Conservation (phyloP, 2,329 filamentous ascomycete species). For the Aspergillus uvarum region DNA sequence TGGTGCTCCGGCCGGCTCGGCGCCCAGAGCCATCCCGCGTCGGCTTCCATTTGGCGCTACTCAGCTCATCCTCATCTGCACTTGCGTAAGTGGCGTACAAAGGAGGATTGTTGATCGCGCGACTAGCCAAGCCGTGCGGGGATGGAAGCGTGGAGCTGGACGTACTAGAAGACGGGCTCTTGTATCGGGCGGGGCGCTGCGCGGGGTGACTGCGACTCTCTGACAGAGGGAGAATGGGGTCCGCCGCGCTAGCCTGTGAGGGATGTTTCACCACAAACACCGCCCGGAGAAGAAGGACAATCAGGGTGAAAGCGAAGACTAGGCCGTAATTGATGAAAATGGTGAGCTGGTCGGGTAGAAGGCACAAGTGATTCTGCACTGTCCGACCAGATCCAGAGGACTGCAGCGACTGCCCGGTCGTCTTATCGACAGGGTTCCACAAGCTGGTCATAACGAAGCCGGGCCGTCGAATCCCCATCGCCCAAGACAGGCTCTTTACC, state of each 20-base stretch:
- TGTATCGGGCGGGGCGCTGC: constrained; percentile 22
- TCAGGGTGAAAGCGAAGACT: constrained; percentile 57
- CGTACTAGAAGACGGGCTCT: constrained; percentile 31
- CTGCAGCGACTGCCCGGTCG: constrained; percentile 35
- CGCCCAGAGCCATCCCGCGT: constrained; percentile 16
- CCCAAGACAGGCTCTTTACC: constrained; percentile 92
- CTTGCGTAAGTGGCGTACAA: constrained; percentile 24
- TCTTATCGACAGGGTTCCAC: constrained; percentile 80
- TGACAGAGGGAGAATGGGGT: constrained; percentile 31
- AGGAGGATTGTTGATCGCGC: constrained; percentile 24
- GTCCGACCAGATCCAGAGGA: constrained; percentile 49
- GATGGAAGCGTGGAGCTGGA: constrained; percentile 33
- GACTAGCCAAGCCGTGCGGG: constrained; percentile 30
- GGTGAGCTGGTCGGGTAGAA: constrained; percentile 82
- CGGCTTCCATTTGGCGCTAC: constrained; percentile 32
- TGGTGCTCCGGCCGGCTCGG: constrained; percentile 25
- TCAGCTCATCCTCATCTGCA: constrained; percentile 23
- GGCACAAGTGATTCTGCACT: constrained; percentile 83
- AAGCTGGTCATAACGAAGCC: constrained; percentile 86
- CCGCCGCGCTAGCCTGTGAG: constrained; percentile 11
- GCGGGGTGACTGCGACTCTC: constrained; percentile 27
- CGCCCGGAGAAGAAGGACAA: constrained; percentile 49
- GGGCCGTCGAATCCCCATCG: constrained; percentile 87
- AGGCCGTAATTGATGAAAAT: constrained; percentile 78
- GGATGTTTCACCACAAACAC: constrained; percentile 30